Conservation (phyloP, 1,139 yeast species). For the Tardiomyces blankii region DNA sequence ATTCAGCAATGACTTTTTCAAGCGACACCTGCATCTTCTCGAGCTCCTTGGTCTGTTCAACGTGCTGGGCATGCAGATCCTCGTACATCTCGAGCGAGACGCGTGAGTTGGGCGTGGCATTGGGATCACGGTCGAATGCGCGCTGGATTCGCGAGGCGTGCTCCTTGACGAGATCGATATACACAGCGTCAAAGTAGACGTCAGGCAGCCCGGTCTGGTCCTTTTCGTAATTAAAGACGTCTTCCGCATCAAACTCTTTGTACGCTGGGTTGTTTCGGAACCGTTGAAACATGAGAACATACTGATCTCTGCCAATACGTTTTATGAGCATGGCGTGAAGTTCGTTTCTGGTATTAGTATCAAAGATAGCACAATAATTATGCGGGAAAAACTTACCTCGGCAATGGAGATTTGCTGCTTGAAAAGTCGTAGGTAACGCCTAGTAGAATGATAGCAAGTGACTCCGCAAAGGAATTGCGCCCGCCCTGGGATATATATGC, state of each 20-base stretch:
- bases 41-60: slow-evolving; percentile 26
- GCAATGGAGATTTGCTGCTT: slow-evolving; percentile 54
- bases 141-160: slow-evolving; percentile 58
- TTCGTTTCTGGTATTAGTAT: slow-evolving; percentile 34
- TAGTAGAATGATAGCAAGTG: slow-evolving; percentile 59
- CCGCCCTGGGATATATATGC: slow-evolving; percentile 40
- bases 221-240: slow-evolving; percentile 34
- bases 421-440: slow-evolving; percentile 82
- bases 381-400: slow-evolving; percentile 20
- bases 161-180: slow-evolving; percentile 57
- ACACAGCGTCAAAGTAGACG: slow-evolving; percentile 57
- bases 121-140: slow-evolving; percentile 67
- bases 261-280: slow-evolving; percentile 51
- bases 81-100: slow-evolving; percentile 65
- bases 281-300: slow-evolving; percentile 60
- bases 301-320: slow-evolving; percentile 74
- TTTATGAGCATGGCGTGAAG: slow-evolving; percentile 51
- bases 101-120: slow-evolving; percentile 52
- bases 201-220: slow-evolving; percentile 84
- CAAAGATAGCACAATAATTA: no score
- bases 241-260: slow-evolving; percentile 43
- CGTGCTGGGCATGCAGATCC: slow-evolving; percentile 38
- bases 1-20: slow-evolving; percentile 1
- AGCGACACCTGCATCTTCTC: slow-evolving; percentile 14
- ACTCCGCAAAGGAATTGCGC: slow-evolving; percentile 53